Conservation (phyloP, 2,329 filamentous ascomycete genomes). For the Aspergillus carbonarius region DNA sequence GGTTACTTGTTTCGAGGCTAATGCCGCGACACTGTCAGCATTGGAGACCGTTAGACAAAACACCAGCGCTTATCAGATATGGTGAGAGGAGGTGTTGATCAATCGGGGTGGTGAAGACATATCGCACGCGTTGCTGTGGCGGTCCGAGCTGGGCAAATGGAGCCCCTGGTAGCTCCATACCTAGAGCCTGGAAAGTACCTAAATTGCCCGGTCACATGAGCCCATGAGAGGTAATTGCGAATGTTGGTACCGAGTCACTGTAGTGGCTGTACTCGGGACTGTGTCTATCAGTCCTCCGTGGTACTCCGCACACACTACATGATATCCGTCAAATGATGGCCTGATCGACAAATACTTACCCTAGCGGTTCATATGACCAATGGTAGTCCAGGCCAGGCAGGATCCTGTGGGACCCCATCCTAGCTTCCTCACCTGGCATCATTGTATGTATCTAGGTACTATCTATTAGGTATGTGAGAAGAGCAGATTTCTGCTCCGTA, state of each 20-base stretch:
- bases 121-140: neutral
- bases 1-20: neutral
- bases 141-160: neutral
- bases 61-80: neutral
- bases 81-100: neutral
- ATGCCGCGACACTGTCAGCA: neutral
- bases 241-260: neutral
- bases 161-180: neutral
- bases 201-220: constrained; percentile 2
- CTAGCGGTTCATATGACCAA: neutral
- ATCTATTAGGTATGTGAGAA: neutral
- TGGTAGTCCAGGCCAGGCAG: neutral
- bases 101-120: neutral
- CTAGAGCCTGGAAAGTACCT: neutral
- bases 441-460: neutral
- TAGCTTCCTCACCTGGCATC: neutral
- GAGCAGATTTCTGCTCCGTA: neutral
- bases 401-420: neutral
- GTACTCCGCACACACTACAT: neutral
- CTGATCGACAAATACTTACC: neutral
- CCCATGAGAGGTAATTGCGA: neutral
- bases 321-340: constrained; percentile 1
- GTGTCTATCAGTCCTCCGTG: neutral
- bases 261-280: neutral
- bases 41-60: neutral